These are phyloP conservation scores for Arabidopsis thaliana DNA, from an alignment of 345 rosid species.

Conservation along the genomic window DNA sequence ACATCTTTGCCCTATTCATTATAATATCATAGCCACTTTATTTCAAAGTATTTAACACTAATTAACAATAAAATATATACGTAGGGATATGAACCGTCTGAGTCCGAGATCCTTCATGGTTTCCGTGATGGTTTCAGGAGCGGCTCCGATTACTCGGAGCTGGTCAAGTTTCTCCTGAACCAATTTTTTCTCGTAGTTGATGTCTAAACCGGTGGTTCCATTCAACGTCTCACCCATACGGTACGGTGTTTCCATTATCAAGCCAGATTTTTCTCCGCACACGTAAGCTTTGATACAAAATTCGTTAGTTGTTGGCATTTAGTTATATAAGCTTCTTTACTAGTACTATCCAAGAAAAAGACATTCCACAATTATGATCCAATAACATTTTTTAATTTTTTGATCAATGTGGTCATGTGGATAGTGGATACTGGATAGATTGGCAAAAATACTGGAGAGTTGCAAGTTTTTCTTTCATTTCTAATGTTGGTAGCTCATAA, in stretches of 20 bases:
- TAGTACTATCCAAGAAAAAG: too few species aligned
- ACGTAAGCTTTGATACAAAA: conserved; percentile 62
- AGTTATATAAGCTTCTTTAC: too few species aligned
- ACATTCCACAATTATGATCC: too few species aligned
- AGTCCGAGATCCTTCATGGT: conserved; percentile 68
- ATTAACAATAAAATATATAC: background rate
- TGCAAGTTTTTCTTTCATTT: background rate
- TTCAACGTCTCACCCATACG: conserved; percentile 63
- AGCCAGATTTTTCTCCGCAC: conserved; percentile 66
- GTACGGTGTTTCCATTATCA: conserved; percentile 52
- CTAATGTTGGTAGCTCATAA: background rate
- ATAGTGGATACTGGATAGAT: background rate
- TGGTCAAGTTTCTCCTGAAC: conserved; percentile 53
- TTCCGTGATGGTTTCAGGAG: conserved; percentile 48
- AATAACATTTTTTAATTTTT: too few species aligned
- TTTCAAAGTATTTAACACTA: background rate
- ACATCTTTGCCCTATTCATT: conserved; percentile 50
- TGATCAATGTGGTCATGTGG: background rate
- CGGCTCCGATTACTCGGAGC: conserved; percentile 48
- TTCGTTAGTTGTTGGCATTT: conserved; percentile 15
- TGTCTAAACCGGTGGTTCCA: conserved; percentile 56
- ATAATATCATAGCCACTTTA: background rate
- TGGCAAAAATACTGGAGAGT: background rate
- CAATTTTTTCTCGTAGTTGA: conserved; percentile 55
- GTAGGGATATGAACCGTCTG: conserved; percentile 51